phyloP scores from a whole-genome alignment of 140 eudicot genomes.

The Oenanthe javanica region DNA sequence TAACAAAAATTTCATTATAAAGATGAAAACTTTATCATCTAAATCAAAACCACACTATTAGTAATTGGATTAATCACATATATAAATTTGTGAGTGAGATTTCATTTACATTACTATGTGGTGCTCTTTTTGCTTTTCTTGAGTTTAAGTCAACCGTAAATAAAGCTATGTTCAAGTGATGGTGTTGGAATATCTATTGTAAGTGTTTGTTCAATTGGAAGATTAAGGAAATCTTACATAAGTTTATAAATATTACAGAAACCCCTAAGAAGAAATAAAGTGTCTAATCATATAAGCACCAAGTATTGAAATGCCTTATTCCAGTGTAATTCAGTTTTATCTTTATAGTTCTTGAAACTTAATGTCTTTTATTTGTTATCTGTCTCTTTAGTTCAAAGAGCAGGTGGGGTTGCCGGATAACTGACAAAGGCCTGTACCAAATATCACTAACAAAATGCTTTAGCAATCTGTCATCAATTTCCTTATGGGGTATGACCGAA shows the following conservation, averaged over 20 bases:
- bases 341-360: background rate
- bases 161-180: background rate
- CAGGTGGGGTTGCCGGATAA: slow-evolving; percentile 98
- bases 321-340: background rate
- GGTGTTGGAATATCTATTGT: background rate
- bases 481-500: slow-evolving; percentile 92
- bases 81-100: background rate
- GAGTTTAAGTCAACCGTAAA: background rate
- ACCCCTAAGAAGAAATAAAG: background rate
- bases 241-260: background rate
- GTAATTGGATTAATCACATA: background rate
- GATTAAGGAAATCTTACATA: background rate
- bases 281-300: background rate
- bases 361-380: background rate
- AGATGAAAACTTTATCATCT: background rate
- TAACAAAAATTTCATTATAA: background rate
- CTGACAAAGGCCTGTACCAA: slow-evolving; percentile 71
- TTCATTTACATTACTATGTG: background rate
- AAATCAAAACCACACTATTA: background rate
- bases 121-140: background rate
- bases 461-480: slow-evolving; percentile 63
- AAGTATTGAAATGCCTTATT: background rate
- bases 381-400: slow-evolving; percentile 70
- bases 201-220: background rate
- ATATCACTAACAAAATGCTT: slow-evolving; percentile 76